Evolutionary conservation across 768 basidiomycete genomes (phyloP), one percentile per base, ranked within the genome.

Genomic region (Porphyrellus cyaneotinctus): DNA sequence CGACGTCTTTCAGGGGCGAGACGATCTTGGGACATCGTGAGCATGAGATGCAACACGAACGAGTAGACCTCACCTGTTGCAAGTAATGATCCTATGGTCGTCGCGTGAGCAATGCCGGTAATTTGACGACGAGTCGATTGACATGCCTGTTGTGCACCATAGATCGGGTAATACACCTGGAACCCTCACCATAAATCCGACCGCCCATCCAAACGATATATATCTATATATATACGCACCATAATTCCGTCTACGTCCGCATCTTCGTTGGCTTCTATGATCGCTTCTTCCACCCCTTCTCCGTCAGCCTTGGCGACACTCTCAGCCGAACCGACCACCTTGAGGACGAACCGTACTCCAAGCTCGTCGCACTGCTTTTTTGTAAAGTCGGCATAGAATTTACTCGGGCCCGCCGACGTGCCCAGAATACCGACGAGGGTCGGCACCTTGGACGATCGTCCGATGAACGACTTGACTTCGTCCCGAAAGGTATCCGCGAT

Each of bases 141-240:
- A 52, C 84, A 22, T 9, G 91, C 91, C 83, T 92, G 91, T 55
- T 84, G 84, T 32, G 77, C 82, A 22, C 95, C 95, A 63, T 91
- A 97, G 58, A 97, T 95, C 2, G 97, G 97, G 72, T 91, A 99
- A 71, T 97, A 97, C 12, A 95, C 90, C 91, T 93, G 17, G 5
- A 43, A 23, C 4, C 23, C 7, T 30, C 47, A 14, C 4, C 38
- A 20, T 49, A 18, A 20, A 35, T 33, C 26, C 42, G 44, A 28
- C n/a, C 12, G 31, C 20, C n/a, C 4, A 47, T 28, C 13, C 17
- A 30, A 32, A 32, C 58, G 13, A 53, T n/a, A n/a, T n/a, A n/a
- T n/a, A n/a, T n/a, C n/a, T n/a, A 28, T 49, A 46, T 51, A 23
- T 9, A 49, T 26, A 61, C 81, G 55, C 59, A 95, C 97, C 95